Conservation (phyloP, 163 green algal species). For the Scenedesmus sp. region DNA sequence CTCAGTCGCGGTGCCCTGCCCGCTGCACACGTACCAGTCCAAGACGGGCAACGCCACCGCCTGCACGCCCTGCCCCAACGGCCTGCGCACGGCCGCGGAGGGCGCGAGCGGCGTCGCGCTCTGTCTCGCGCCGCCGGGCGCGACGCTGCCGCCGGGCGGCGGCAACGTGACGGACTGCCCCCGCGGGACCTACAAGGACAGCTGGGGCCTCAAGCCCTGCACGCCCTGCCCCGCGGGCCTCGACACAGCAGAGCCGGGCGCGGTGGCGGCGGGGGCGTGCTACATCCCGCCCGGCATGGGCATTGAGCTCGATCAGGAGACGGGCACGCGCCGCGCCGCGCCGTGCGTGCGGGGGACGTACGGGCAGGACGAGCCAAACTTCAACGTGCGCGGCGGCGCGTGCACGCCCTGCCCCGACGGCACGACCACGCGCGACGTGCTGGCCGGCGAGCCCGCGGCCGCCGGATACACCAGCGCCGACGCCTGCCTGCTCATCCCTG, state of each 20-base stretch:
- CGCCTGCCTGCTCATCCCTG: background rate
- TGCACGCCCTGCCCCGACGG: conserved; percentile 4
- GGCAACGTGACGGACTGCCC: conserved; percentile 5
- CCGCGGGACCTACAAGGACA: background rate
- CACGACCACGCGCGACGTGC: background rate
- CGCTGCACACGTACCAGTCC: background rate
- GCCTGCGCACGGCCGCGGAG: background rate
- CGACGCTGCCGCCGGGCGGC: background rate
- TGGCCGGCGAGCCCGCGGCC: background rate
- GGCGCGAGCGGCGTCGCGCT: background rate
- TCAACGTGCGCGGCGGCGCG: background rate
- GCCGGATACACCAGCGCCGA: background rate
- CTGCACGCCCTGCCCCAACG: no score
- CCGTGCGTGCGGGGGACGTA: background rate
- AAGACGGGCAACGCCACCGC: background rate
- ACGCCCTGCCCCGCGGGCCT: conserved; percentile 4
- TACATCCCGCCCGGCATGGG: background rate
- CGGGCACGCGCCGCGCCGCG: background rate
- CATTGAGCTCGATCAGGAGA: background rate
- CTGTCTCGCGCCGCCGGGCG: conserved; percentile 1
- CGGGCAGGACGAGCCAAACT: background rate
- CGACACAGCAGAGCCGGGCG: background rate
- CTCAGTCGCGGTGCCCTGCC: background rate
- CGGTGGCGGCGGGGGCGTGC: background rate
- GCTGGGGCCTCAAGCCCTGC: conserved; percentile 2